phyloP scores from a whole-genome alignment of 1,139 yeast genomes.

The Geotrichum siamense region DNA sequence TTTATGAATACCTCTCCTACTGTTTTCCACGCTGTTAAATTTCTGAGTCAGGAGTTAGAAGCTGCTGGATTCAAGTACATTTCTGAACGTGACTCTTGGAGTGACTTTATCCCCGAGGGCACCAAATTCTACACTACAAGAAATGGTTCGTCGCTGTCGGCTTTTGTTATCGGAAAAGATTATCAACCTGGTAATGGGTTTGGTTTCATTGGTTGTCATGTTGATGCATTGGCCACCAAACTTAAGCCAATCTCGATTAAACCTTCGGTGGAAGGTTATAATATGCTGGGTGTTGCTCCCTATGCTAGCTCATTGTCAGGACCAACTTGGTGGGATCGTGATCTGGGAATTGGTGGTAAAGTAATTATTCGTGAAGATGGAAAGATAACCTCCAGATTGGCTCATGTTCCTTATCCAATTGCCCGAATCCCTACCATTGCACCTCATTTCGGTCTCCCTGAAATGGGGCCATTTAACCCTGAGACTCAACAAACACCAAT shows the following conservation, averaged over 20 bases:
- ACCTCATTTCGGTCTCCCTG: conserved; percentile 82
- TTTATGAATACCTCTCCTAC: conserved; percentile 85
- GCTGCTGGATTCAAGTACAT: conserved; percentile 44
- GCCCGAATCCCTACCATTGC: conserved; percentile 92
- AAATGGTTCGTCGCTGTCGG: conserved; percentile 76
- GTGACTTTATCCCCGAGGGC: conserved; percentile 42
- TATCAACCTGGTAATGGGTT: conserved; percentile 72
- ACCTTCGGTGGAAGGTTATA: conserved; percentile 60
- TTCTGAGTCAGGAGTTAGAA: conserved; percentile 38
- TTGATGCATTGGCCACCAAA: conserved; percentile 70
- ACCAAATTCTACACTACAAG: conserved; percentile 68
- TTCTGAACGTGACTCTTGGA: conserved; percentile 67
- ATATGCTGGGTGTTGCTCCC: conserved; percentile 86
- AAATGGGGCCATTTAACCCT: conserved; percentile 71
- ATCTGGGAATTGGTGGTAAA: conserved; percentile 85
- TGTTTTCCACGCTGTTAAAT: conserved; percentile 80
- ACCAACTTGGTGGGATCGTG: conserved; percentile 87
- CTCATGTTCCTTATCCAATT: conserved; percentile 75
- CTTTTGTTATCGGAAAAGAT: conserved; percentile 64
- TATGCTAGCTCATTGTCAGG: conserved; percentile 80
- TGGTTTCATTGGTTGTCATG: conserved; percentile 84
- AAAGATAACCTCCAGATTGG: conserved; percentile 57
- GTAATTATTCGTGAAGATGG: conserved; percentile 52
- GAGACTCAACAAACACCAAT: conserved; percentile 87
- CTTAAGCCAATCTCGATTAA: conserved; percentile 82